These are phyloP conservation scores for Phialemoniopsis sp. DNA, from an alignment of 2,329 filamentous ascomycete genomes.

Conservation along the genomic window DNA sequence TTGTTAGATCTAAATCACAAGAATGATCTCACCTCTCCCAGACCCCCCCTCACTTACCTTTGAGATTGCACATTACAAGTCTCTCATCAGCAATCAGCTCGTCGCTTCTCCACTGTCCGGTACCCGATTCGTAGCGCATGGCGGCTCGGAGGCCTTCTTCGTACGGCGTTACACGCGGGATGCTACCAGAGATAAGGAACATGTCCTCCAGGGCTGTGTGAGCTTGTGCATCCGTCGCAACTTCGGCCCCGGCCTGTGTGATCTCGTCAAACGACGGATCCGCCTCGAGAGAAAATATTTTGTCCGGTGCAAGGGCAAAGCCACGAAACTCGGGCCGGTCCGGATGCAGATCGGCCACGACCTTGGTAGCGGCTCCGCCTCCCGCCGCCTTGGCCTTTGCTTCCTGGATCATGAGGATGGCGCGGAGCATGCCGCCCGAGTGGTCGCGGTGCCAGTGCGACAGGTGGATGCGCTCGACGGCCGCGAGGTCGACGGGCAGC, in stretches of 20 bases:
- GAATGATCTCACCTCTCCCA: no score
- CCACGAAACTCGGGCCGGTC: slow-evolving; percentile 46
- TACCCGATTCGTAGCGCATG: slow-evolving; percentile 32
- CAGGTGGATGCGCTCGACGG: slow-evolving; percentile 41
- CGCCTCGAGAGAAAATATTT: slow-evolving; percentile 43
- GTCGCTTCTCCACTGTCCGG: slow-evolving; percentile 39
- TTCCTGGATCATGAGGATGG: slow-evolving; percentile 40
- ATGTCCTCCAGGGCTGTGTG: slow-evolving; percentile 43
- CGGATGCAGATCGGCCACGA: slow-evolving; percentile 47
- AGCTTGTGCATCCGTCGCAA: slow-evolving; percentile 29
- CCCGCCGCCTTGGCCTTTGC: slow-evolving; percentile 26
- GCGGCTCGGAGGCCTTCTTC: slow-evolving; percentile 41
- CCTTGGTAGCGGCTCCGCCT: slow-evolving; percentile 9
- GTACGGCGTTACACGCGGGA: slow-evolving; percentile 43
- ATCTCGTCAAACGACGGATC: slow-evolving; percentile 48
- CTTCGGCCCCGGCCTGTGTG: slow-evolving; percentile 28
- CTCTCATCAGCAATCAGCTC: slow-evolving; percentile 47
- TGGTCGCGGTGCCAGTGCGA: slow-evolving; percentile 54
- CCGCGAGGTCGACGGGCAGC: slow-evolving; percentile 32
- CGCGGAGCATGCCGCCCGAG: slow-evolving; percentile 44
- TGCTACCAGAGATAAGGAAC: slow-evolving; percentile 49
- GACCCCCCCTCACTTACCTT: slow-evolving; percentile 24
- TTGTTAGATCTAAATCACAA: slow-evolving; percentile 1
- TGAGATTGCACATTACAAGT: slow-evolving; percentile 48
- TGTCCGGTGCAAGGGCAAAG: slow-evolving; percentile 26